Evolutionary conservation across 805 yeast genomes (phyloP), one percentile per base, ranked within the genome.

Genomic region (Wickerhamiella siamensis): DNA sequence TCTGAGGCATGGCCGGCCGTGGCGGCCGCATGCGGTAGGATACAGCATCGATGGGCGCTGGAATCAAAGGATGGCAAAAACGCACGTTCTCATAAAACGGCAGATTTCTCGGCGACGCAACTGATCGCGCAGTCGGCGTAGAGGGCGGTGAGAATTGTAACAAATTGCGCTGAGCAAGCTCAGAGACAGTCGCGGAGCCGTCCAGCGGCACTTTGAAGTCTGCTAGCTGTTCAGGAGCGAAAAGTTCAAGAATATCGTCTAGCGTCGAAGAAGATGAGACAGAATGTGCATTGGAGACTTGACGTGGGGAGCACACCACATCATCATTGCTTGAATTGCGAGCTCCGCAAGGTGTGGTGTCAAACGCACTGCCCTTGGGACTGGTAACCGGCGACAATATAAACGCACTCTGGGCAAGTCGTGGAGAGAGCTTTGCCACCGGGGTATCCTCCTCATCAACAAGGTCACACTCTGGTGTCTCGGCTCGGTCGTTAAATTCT

Each of bases 41-140:
- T n/a, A 20, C 33, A 10, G 20, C 31, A 24, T 33, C 35, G 36
- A 33, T 44, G 22, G 51, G 34, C 26, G 36, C 26, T 15, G 50
- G 53, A 8, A 47, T 50, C 31, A 45, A 41, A 4, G 51, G 53
- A 42, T 47, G 51, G 8, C 41, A 33, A 41, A 48, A 48, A 14
- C 51, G 42, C 8, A 50, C 48, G 21, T 15, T n/a, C 21, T 18
- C 29, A 35, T 21, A 16, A 19, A 4, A 6, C 8, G 6, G 10
- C 10, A 24, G 29, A n/a, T n/a, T n/a, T n/a, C n/a, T n/a, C n/a
- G n/a, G n/a, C n/a, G n/a, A n/a, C n/a, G n/a, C n/a, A n/a, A n/a
- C n/a, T n/a, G n/a, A n/a, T n/a, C n/a, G n/a, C 6, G 39, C 6
- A 4, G 45, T 19, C 14, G 36, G 34, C 15, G 41, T 17, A 4